Percentiles rank a stretch among this genome's conserved stretches.
phyloP scores from a whole-genome alignment of 257 asterid species.

The Nicotiana undulata region DNA sequence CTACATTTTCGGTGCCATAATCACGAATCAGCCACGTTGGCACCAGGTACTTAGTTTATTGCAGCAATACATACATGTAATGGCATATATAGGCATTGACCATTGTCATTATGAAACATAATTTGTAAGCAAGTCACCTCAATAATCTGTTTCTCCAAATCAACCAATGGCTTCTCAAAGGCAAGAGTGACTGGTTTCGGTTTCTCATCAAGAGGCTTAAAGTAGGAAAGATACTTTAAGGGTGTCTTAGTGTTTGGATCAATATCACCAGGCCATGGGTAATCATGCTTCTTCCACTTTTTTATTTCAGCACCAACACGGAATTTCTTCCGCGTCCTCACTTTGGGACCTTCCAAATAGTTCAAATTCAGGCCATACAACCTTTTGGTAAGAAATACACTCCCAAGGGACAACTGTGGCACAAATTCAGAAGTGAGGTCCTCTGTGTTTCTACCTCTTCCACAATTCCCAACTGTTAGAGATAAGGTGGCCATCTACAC shows the following conservation, averaged over 20 bases:
- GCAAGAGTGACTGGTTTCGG: constrained; percentile 89
- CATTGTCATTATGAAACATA: constrained; percentile 19
- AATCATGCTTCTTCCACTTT: constrained; percentile 64
- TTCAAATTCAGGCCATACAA: constrained; percentile 2
- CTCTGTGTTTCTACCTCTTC: constrained; percentile 21
- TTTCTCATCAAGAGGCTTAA: constrained; percentile 92
- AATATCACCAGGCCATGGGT: constrained; percentile 79
- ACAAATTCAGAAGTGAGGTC: constrained; percentile 12
- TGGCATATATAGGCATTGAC: neutral
- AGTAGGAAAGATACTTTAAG: constrained; percentile 71
- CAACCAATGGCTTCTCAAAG: constrained; percentile 82
- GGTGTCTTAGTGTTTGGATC: constrained; percentile 81
- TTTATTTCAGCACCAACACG: constrained; percentile 42
- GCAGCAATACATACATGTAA: neutral
- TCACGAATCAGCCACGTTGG: neutral
- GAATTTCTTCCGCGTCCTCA: constrained; percentile 11
- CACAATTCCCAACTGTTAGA: constrained; percentile 30
- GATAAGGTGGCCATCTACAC: constrained; percentile 35
- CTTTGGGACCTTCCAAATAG: constrained; percentile 9
- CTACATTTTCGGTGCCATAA: neutral
- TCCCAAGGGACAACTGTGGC: constrained; percentile 6
- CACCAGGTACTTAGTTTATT: neutral
- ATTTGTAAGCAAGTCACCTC: constrained; percentile 41
- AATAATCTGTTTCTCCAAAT: constrained; percentile 58
- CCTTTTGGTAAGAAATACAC: constrained; percentile 19